Conservation (phyloP, 202 grass and related monocot genomes). For the Zoysia matrella region DNA sequence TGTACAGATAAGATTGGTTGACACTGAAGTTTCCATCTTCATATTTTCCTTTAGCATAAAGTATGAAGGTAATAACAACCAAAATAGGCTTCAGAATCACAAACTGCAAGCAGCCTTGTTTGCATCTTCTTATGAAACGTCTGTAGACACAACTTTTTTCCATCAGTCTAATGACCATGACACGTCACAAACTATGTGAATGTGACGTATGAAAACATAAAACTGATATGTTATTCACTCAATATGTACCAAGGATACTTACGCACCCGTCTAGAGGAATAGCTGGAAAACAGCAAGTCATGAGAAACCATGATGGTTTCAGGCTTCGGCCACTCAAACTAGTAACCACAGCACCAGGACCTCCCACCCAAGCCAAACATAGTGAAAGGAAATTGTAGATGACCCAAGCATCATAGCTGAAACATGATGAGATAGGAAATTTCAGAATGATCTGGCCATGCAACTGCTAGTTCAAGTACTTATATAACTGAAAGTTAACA, state of each 20-base stretch:
- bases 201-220: neutral
- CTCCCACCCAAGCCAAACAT: slow-evolving; percentile 93
- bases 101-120: slow-evolving; percentile 85
- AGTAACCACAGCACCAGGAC: slow-evolving; percentile 77
- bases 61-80: slow-evolving; percentile 85
- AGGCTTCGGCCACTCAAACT: slow-evolving; percentile 68
- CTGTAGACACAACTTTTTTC: slow-evolving; percentile 16
- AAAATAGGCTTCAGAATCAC: slow-evolving; percentile 88
- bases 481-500: slow-evolving; percentile 32
- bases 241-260: neutral
- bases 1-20: slow-evolving; percentile 77
- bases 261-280: slow-evolving; percentile 84
- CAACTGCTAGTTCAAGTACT: slow-evolving; percentile 15
- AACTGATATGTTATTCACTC: slow-evolving; percentile 14
- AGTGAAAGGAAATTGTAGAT: slow-evolving; percentile 95
- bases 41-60: slow-evolving; percentile 84
- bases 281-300: slow-evolving; percentile 84
- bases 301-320: slow-evolving; percentile 76
- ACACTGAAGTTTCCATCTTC: slow-evolving; percentile 83
- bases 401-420: slow-evolving; percentile 90
- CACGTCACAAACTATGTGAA: neutral
- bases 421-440: slow-evolving; percentile 36
- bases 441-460: slow-evolving; percentile 35
- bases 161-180: slow-evolving; percentile 34
- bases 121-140: slow-evolving; percentile 88